Percentiles rank a stretch among this genome's conserved stretches.
phyloP scores from a whole-genome alignment of 164 flowering plant genomes.

The Dillenia turbinata region DNA sequence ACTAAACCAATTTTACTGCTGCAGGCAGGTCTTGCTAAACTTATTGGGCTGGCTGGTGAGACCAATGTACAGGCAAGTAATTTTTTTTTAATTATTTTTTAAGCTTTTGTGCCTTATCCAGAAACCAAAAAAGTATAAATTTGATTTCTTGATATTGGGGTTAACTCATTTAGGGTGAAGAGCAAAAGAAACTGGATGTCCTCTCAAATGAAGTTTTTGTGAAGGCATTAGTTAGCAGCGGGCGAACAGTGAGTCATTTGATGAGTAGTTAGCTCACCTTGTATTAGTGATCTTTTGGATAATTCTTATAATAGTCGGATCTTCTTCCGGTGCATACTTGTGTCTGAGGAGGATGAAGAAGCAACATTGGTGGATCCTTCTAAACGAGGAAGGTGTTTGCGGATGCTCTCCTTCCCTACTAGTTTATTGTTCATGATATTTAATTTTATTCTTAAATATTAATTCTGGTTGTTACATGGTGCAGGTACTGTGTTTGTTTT shows the following conservation, averaged over 20 bases:
- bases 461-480: conserved; percentile 9
- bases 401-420: conserved; percentile 4
- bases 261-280: neutral
- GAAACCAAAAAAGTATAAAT: neutral
- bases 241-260: conserved; percentile 74
- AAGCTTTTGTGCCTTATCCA: neutral
- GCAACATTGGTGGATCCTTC: conserved; percentile 82
- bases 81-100: neutral
- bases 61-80: conserved; percentile 81
- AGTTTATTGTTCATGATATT: conserved; percentile 1
- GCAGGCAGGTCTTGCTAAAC: conserved; percentile 99
- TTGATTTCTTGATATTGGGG: neutral
- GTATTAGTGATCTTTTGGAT: neutral
- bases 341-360: conserved; percentile 98
- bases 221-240: conserved; percentile 93
- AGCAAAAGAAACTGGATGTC: conserved; percentile 97
- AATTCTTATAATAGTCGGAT: conserved; percentile 1
- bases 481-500: conserved; percentile 82
- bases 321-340: conserved; percentile 72
- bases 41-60: conserved; percentile 93
- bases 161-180: conserved; percentile 67
- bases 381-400: conserved; percentile 73
- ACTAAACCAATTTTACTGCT: conserved; percentile 11
- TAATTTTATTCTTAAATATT: neutral
- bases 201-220: conserved; percentile 93